Base-by-base conservation (phyloP, 2,329 filamentous ascomycete species). In the Tolypocladium ophioglossoides region DNA sequence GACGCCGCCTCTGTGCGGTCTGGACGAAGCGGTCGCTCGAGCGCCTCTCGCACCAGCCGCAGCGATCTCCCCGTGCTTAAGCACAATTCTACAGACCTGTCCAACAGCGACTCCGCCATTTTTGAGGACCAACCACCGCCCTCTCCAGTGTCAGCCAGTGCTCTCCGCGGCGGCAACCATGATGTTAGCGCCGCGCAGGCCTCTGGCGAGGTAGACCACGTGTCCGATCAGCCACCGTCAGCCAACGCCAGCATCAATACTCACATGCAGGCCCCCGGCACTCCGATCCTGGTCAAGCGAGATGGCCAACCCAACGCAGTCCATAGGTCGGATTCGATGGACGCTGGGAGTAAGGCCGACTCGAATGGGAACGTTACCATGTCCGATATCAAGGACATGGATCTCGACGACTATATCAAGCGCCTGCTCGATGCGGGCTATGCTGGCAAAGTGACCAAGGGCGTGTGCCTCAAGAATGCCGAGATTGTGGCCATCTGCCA, bases 401-500 rank as follows among this genome's bases (percentile, higher is more conserved):
- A 99, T 68, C 77, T 99, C 34, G 94, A 99, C 66, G 94, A 99
- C 67, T 96, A 95, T 78, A 99, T 99, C 67, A 91, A 91, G 64
- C 85, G 94, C 46, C 80, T 99, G 46, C 77, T 99, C 53, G 94
- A 99, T 70, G 92, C 94, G 11, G 94, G 89, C 14, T 99, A 99
- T 67, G 88, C 91, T 47, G 91, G 91, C 60, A 99, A 99, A 72
- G 89, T 96, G 62, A 97, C 94, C 58, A 99, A 99, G 78, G 90
- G 91, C 24, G 92, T 97, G 27, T 96, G 91, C 63, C 78, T 99
- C 57, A 96, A 96, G 77, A 97, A 99, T 67, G 94, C 94, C 40
- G 94, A 99, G 70, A 97, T 99, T 59, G 87, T 86, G 49, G 91
- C 92, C 56, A 92, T 99, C 59, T 99, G 94, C 70, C 84, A 87